Conservation (phyloP, 306 rosid genomes). For the Malus orientalis region DNA sequence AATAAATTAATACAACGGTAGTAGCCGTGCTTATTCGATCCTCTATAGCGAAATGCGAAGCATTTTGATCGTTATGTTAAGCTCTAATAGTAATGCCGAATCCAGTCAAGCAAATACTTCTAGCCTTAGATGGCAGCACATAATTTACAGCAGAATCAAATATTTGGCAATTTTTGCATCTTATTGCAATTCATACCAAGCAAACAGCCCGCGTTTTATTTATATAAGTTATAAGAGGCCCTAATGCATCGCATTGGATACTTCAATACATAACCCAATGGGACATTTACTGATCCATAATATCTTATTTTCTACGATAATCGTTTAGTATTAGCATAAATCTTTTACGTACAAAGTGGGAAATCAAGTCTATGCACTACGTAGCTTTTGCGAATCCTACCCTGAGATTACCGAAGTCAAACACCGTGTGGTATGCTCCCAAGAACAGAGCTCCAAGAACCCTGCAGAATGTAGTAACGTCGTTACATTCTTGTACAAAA, state of each 20-base stretch:
- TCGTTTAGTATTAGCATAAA: background rate
- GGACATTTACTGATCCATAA: background rate
- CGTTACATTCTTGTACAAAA: background rate
- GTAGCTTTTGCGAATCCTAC: slow-evolving; percentile 68
- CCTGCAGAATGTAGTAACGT: slow-evolving; percentile 40
- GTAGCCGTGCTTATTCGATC: background rate
- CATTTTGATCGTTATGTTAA: background rate
- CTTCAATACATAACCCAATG: background rate
- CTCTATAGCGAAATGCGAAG: background rate
- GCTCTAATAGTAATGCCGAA: background rate
- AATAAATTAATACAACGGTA: background rate
- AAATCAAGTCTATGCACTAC: slow-evolving; percentile 26
- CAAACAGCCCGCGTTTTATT: background rate
- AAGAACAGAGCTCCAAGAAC: slow-evolving; percentile 60
- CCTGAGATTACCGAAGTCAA: slow-evolving; percentile 55
- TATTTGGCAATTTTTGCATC: background rate
- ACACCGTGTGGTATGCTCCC: slow-evolving; percentile 69
- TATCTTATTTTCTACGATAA: background rate
- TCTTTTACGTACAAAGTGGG: background rate
- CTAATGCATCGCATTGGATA: background rate
- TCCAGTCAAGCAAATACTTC: background rate
- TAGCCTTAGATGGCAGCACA: background rate
- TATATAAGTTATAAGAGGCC: background rate
- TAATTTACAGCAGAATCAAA: background rate
- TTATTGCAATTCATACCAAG: background rate